These are phyloP conservation scores for Toxicodendron radicans DNA, from an alignment of 345 rosid species.

Conservation along the genomic window DNA sequence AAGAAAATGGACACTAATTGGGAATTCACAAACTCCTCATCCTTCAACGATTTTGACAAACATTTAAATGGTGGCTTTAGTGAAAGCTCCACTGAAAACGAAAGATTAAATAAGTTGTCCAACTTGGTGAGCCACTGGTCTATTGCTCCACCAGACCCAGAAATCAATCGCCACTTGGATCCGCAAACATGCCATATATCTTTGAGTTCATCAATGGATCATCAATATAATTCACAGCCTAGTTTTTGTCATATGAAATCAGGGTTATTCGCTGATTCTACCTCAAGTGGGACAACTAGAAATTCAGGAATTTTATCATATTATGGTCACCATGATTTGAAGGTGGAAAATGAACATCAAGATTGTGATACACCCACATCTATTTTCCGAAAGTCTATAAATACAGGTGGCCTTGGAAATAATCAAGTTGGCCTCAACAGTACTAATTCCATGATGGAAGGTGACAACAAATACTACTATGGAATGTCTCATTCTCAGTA, in stretches of 20 bases:
- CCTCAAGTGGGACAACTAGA: constrained; percentile 12
- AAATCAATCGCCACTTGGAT: constrained; percentile 34
- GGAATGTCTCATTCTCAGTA: constrained; percentile 28
- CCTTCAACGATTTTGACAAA: constrained; percentile 34
- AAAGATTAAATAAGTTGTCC: constrained; percentile 48
- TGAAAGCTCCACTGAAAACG: constrained; percentile 25
- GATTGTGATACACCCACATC: constrained; percentile 13
- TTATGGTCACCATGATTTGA: constrained; percentile 28
- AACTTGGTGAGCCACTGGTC: constrained; percentile 69
- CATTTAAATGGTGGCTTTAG: constrained; percentile 26
- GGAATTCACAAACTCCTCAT: constrained; percentile 40
- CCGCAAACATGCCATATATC: constrained; percentile 41
- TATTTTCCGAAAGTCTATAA: constrained; percentile 17
- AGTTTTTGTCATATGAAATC: constrained; percentile 2
- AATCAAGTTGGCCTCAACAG: constrained; percentile 26
- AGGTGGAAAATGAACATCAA: constrained; percentile 26
- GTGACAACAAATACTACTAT: constrained; percentile 26
- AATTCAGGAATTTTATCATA: constrained; percentile 26
- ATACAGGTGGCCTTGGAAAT: constrained; percentile 15
- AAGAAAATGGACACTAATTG: constrained; percentile 44
- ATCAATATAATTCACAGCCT: constrained; percentile 22
- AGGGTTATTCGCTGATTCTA: constrained; percentile 8
- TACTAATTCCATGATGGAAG: constrained; percentile 19
- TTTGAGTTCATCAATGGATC: constrained; percentile 26
- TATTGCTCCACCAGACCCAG: constrained; percentile 63